Conservation (phyloP, 2,329 filamentous ascomycete genomes). For the Penicillium sp. region DNA sequence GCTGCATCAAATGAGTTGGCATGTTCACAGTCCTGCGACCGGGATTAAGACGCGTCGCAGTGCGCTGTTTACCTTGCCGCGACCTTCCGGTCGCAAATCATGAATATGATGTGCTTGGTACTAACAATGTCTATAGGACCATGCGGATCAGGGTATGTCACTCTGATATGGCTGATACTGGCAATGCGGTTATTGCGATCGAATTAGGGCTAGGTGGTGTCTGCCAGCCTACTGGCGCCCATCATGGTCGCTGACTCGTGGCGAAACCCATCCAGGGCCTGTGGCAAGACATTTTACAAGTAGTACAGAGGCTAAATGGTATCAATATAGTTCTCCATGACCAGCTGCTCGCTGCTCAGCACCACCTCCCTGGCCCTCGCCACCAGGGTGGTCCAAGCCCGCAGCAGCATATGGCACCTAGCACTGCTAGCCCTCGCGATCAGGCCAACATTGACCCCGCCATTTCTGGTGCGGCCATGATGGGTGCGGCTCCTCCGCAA, state of each 20-base stretch:
- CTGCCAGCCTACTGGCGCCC: neutral
- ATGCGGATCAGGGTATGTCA: slow-evolving; percentile 47
- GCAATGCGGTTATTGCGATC: neutral
- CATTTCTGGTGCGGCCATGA: slow-evolving; percentile 54
- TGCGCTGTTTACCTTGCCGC: slow-evolving; percentile 3
- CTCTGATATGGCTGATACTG: slow-evolving; percentile 39
- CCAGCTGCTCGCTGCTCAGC: slow-evolving; percentile 57
- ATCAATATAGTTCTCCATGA: slow-evolving; percentile 57
- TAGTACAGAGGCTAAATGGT: neutral
- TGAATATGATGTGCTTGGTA: slow-evolving; percentile 10
- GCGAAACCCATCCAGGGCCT: neutral
- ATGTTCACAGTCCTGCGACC: neutral
- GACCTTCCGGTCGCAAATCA: slow-evolving; percentile 1
- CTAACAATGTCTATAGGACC: slow-evolving; percentile 35
- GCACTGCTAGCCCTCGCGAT: slow-evolving; percentile 45
- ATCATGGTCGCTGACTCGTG: neutral
- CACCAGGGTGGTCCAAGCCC: slow-evolving; percentile 45
- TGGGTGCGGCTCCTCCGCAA: slow-evolving; percentile 40
- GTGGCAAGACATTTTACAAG: neutral
- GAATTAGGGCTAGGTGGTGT: neutral
- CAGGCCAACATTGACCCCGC: slow-evolving; percentile 60
- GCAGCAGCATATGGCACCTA: slow-evolving; percentile 41
- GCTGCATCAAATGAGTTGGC: neutral
- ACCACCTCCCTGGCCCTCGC: slow-evolving; percentile 39
- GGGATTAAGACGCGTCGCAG: slow-evolving; percentile 16